phyloP scores from a whole-genome alignment of 164 flowering plant genomes.

The Aristolochia fimbriata region DNA sequence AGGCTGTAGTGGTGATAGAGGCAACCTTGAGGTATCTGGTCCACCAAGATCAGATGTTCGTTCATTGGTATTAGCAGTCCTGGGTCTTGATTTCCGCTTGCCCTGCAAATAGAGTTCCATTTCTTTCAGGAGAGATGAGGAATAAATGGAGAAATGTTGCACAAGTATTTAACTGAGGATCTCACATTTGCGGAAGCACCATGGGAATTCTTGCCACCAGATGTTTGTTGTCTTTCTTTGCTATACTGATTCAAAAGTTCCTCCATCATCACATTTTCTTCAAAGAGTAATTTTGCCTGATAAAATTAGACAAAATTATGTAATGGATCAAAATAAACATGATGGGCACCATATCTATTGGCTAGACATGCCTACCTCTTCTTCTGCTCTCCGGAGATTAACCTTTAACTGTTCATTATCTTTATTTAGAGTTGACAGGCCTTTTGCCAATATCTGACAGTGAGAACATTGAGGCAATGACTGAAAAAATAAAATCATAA shows the following conservation, averaged over 20 bases:
- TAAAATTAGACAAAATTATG: not conserved
- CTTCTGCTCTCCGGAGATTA: too few species aligned
- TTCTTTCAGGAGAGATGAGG: not conserved
- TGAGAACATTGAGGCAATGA: too few species aligned
- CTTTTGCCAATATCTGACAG: too few species aligned
- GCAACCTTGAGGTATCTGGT: constrained; percentile 38
- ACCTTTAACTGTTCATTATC: too few species aligned
- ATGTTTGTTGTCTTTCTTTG: constrained; percentile 35
- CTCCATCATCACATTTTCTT: constrained; percentile 51
- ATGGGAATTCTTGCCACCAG: constrained; percentile 43
- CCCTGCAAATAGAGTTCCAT: constrained; percentile 26
- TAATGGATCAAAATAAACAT: not conserved
- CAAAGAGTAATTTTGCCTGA: constrained; percentile 52
- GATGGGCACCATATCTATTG: too few species aligned
- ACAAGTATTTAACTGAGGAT: not conserved
- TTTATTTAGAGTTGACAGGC: too few species aligned
- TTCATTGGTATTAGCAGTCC: constrained; percentile 33
- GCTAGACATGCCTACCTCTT: too few species aligned
- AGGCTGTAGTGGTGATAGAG: constrained; percentile 55
- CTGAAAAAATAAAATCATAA: too few species aligned
- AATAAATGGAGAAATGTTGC: too few species aligned
- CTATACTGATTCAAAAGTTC: constrained; percentile 37
- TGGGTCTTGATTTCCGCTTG: constrained; percentile 62
- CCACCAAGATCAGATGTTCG: constrained; percentile 39
- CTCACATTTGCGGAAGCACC: constrained; percentile 56